Conservation (phyloP, 257 asterid species). For the Marsdenia floribunda region DNA sequence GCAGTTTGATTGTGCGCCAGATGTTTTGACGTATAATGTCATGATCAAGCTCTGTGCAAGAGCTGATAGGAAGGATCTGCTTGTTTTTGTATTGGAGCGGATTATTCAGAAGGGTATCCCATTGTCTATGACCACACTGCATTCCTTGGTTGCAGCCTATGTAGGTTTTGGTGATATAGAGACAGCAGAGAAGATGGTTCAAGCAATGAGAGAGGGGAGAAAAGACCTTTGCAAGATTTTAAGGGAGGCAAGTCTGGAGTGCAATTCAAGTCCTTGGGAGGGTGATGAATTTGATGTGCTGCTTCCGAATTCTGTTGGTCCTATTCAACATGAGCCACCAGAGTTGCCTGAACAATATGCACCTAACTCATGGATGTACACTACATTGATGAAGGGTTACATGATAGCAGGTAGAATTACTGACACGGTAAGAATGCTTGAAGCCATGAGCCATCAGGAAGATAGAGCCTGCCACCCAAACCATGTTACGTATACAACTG, state of each 20-base stretch:
- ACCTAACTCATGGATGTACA: slow-evolving; percentile 82
- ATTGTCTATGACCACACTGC: slow-evolving; percentile 77
- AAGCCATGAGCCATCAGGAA: slow-evolving; percentile 80
- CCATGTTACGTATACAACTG: slow-evolving; percentile 87
- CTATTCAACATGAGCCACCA: slow-evolving; percentile 39
- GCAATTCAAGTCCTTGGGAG: slow-evolving; percentile 15
- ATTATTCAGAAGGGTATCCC: slow-evolving; percentile 48
- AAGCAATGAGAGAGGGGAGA: slow-evolving; percentile 83
- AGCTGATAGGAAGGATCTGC: slow-evolving; percentile 69
- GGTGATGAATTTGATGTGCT: slow-evolving; percentile 39
- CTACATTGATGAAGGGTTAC: slow-evolving; percentile 94
- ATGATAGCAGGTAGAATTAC: slow-evolving; percentile 75
- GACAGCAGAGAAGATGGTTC: slow-evolving; percentile 67
- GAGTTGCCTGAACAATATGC: slow-evolving; percentile 42
- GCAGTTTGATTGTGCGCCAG: slow-evolving; percentile 65
- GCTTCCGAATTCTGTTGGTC: slow-evolving; percentile 55
- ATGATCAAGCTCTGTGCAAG: slow-evolving; percentile 87
- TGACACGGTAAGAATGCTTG: slow-evolving; percentile 82
- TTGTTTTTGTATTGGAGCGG: slow-evolving; percentile 76
- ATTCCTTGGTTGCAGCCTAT: slow-evolving; percentile 87
- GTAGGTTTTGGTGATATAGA: slow-evolving; percentile 89
- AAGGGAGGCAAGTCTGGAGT: slow-evolving; percentile 39
- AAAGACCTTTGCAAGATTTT: slow-evolving; percentile 70
- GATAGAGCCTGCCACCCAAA: slow-evolving; percentile 75
- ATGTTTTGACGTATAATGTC: slow-evolving; percentile 72